Percentiles rank a stretch among this genome's conserved stretches.
phyloP scores from a whole-genome alignment of 1,139 yeast species.

The Nadsonia commutata region DNA sequence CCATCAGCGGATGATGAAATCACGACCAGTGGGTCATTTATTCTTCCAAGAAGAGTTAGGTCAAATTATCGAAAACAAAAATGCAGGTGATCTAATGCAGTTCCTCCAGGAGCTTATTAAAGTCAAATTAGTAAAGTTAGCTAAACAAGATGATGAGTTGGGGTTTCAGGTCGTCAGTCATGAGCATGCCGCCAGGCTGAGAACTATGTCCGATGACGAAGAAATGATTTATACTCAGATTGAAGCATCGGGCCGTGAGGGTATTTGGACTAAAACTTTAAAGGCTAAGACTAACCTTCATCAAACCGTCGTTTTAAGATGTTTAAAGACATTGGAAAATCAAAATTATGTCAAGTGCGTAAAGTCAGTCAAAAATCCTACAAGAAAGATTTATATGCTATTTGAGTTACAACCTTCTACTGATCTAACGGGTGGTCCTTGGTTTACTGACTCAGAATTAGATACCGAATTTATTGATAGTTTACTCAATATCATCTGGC shows the following conservation, averaged over 20 bases:
- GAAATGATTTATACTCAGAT: constrained; percentile 83
- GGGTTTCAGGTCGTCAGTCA: constrained; percentile 50
- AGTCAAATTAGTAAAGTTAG: constrained; percentile 49
- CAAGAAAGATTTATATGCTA: constrained; percentile 90
- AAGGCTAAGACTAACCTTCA: constrained; percentile 85
- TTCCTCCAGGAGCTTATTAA: constrained; percentile 18
- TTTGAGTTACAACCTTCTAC: constrained; percentile 85
- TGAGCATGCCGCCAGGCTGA: constrained; percentile 28
- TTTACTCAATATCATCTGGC: constrained; percentile 72
- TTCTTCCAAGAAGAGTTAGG: background rate
- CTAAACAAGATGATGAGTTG: constrained; percentile 48
- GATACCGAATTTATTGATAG: constrained; percentile 90
- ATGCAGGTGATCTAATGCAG: constrained; percentile 2
- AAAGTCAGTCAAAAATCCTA: constrained; percentile 89
- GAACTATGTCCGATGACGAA: constrained; percentile 74
- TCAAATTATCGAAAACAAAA: background rate
- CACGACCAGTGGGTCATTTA: background rate
- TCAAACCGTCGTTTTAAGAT: constrained; percentile 78
- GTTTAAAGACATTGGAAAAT: constrained; percentile 67
- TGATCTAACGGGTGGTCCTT: constrained; percentile 97
- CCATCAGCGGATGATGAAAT: background rate
- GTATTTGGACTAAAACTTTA: constrained; percentile 85
- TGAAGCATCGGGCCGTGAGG: constrained; percentile 88
- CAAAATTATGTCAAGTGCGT: constrained; percentile 81
- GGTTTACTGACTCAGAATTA: constrained; percentile 94